Evolutionary conservation across 1,284 basidiomycete species (phyloP), one percentile per base, ranked within the genome.

Genomic region (Hemileia vastatrix): DNA sequence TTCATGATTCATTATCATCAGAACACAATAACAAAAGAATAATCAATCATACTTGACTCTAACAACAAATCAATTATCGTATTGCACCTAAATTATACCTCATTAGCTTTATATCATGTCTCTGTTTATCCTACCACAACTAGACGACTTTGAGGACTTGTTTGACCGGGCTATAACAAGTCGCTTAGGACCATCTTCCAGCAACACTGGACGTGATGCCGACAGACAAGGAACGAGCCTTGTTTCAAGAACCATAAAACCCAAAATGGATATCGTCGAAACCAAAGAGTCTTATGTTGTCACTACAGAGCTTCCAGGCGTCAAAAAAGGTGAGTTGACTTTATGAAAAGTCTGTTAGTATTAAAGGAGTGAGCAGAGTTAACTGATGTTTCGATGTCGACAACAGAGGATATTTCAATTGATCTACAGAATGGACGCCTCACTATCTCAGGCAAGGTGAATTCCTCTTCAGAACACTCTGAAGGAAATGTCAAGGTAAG

Each of bases 361-460:
- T n/a, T n/a, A n/a, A n/a, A n/a, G n/a, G n/a, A n/a, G n/a, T n/a
- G n/a, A n/a, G n/a, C n/a, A n/a, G n/a, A n/a, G n/a, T n/a, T n/a
- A n/a, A n/a, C n/a, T n/a, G n/a, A n/a, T n/a, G 8, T 47, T 43
- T n/a, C n/a, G 36, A 43, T 43, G 36, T 8, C n/a, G 6, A 8
- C 36, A n/a, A 23, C 15, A 62, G 60, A 56, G 60, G 60, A 62
- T 24, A 62, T 62, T 18, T 62, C 60, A 1, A 62, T 62, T 44
- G 60, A 62, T 49, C 60, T 62, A 9, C 52, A 54, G 13, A 33
- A 55, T 6, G 60, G 60, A 18, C 52, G 53, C 27, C 19, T 62
- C 6, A 54, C 60, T 18, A 49, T 62, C 15, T 45, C 36, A n/a
- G 52, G 52, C 4, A 40, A 62, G 43, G 55, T 45, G 18, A 62